Conservation (phyloP, 225 moss, liverwort and hornwort species). For the Climacium dendroides region DNA sequence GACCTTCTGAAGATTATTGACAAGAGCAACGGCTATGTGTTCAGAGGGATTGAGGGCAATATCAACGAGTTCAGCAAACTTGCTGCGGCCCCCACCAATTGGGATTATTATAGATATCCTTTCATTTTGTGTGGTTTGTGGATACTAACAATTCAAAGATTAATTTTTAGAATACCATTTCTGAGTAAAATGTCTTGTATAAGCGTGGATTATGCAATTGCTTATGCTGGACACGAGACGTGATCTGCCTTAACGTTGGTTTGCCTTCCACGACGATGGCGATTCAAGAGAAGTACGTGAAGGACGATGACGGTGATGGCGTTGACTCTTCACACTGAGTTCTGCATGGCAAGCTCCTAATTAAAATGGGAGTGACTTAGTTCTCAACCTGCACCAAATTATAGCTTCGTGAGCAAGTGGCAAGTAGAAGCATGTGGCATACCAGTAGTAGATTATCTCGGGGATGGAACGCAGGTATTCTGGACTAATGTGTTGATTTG, state of each 20-base stretch:
- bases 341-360: not conserved
- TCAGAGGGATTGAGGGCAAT: constrained; percentile 84
- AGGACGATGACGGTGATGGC: constrained; percentile 28
- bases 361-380: not conserved
- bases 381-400: not conserved
- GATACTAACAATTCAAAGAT: not conserved
- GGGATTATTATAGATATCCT: constrained; percentile 99
- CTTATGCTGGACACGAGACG: not conserved
- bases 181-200: not conserved
- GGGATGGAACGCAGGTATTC: not conserved
- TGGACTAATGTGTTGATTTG: not conserved
- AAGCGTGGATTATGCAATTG: not conserved
- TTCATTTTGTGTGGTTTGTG: not conserved
- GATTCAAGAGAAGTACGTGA: constrained; percentile 84
- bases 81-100: constrained; percentile 73
- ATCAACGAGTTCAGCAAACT: constrained; percentile 74
- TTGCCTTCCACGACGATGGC: constrained; percentile 60
- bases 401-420: not conserved
- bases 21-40: constrained; percentile 98
- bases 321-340: not conserved
- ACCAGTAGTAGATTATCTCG: not conserved
- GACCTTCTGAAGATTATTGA: constrained; percentile 81
- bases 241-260: constrained; percentile 22
- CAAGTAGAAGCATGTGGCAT: not conserved
- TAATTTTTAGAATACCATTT: not conserved